These are phyloP conservation scores for Polytolypa hystricis DNA, from an alignment of 2,329 filamentous ascomycete species.

Conservation along the genomic window DNA sequence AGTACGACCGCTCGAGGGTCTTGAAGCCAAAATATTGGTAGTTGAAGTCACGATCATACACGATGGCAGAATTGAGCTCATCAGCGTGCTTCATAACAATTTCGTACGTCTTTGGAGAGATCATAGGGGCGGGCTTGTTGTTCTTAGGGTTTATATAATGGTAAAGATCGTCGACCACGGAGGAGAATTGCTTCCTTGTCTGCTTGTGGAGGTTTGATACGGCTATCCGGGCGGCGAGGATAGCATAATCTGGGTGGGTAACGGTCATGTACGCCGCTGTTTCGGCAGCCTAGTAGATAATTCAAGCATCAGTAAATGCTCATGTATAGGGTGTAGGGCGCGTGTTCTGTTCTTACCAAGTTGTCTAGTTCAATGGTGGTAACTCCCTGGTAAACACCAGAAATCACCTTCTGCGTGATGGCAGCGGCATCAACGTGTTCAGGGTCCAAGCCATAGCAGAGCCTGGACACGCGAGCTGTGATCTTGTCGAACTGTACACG, in stretches of 20 bases:
- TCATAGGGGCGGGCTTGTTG: slow-evolving; percentile 75
- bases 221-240: slow-evolving; percentile 93
- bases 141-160: slow-evolving; percentile 96
- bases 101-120: slow-evolving; percentile 80
- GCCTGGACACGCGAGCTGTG: slow-evolving; percentile 90
- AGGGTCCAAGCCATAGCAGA: slow-evolving; percentile 94
- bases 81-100: slow-evolving; percentile 92
- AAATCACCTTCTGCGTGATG: slow-evolving; percentile 99
- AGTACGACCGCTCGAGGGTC: slow-evolving; percentile 93
- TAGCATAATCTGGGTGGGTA: slow-evolving; percentile 97
- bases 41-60: slow-evolving; percentile 99
- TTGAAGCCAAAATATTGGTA: slow-evolving; percentile 99
- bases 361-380: slow-evolving; percentile 95
- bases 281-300: slow-evolving; percentile 66
- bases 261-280: slow-evolving; percentile 99
- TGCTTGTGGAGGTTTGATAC: slow-evolving; percentile 99
- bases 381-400: slow-evolving; percentile 96
- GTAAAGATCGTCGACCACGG: slow-evolving; percentile 85
- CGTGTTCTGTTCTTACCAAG: slow-evolving; percentile 52
- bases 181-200: slow-evolving; percentile 99
- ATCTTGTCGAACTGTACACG: slow-evolving; percentile 99
- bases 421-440: slow-evolving; percentile 95
- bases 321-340: slow-evolving; percentile 11
- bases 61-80: slow-evolving; percentile 95
- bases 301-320: neutral